Conservation (phyloP, 768 basidiomycete species). For the Sarcomyxa edulis region DNA sequence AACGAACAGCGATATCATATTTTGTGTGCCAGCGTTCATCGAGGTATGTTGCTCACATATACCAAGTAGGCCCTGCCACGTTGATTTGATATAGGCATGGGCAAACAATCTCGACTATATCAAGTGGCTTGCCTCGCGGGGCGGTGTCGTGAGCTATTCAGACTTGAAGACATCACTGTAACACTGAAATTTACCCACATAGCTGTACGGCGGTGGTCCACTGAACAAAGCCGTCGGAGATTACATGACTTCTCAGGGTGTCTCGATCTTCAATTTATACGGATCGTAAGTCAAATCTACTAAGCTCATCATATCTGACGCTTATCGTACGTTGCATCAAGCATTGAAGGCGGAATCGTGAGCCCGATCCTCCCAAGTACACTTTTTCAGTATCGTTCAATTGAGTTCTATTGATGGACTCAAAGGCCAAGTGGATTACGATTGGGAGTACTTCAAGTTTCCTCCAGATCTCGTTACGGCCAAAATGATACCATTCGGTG, state of each 20-base stretch:
- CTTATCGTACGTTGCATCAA: neutral
- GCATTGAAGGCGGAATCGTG: slow-evolving; percentile 9
- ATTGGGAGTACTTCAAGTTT: slow-evolving; percentile 32
- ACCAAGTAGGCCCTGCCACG: neutral
- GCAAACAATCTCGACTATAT: slow-evolving; percentile 7
- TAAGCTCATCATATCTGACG: neutral
- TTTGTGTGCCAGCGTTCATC: slow-evolving; percentile 24
- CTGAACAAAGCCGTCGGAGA: slow-evolving; percentile 31
- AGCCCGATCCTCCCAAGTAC: slow-evolving; percentile 11
- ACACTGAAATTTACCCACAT: neutral
- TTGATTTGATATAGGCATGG: slow-evolving; percentile 9
- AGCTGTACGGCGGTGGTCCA: slow-evolving; percentile 35
- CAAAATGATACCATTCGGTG: slow-evolving; percentile 26
- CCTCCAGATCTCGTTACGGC: slow-evolving; percentile 14
- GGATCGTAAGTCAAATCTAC: slow-evolving; percentile 22
- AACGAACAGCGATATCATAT: slow-evolving; percentile 15
- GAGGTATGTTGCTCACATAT: slow-evolving; percentile 16
- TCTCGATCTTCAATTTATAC: slow-evolving; percentile 24
- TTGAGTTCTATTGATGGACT: neutral
- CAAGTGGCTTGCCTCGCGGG: slow-evolving; percentile 21
- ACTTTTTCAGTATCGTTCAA: neutral
- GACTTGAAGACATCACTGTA: neutral
- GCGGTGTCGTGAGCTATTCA: slow-evolving; percentile 23
- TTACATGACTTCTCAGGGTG: slow-evolving; percentile 23
- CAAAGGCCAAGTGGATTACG: slow-evolving; percentile 2